Evolutionary conservation across 116 monocot genomes (phyloP), one percentile per base, ranked within the genome.

Genomic region (Cymodocea nodosa): DNA sequence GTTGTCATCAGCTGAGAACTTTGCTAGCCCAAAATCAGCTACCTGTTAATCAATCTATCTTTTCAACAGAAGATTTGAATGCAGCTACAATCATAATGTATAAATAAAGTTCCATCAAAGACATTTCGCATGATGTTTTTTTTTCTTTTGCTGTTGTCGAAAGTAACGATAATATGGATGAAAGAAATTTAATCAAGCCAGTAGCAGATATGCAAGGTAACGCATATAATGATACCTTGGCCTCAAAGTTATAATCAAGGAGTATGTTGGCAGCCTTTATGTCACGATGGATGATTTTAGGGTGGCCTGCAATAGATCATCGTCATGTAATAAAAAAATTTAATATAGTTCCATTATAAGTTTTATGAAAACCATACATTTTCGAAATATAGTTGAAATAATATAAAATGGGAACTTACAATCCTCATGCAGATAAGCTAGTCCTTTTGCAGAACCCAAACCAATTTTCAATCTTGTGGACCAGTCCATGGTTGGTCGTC

Each of bases 181-280:
- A 44, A 6, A 44, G 44, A 8, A 44, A 44, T 8, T 44, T 44
- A 8, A 3, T 44, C 44, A 44, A 2, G 44, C 1, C 5, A 4
- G 11, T 0, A 11, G 11, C 0, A 44, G 11, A 44, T 3, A 6
- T 8, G 44, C 44, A 44, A 44, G 11, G 44, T 2, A 44, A 6
- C 60, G 22, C 0, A 23, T n/a, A 10, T 16, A 25, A 9, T 30
- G 30, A 30, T 78, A 78, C 73, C 78, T 68, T 78, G 15, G 78
- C 51, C 34, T 73, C 78, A 59, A 73, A 78, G 0, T 64, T 65
- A 16, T 18, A 68, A 69, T 78, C 78, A 50, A 78, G 64, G 58
- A 78, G 78, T 67, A 65, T 65, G 23, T 65, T 65, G 6, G 65
- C 44, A 2, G 65, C 65, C 65, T 65, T 65, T 40, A 64, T 64